Evolutionary conservation across 2,329 filamentous ascomycete genomes (phyloP).

Genomic region (Amylocarpus encephaloides): DNA sequence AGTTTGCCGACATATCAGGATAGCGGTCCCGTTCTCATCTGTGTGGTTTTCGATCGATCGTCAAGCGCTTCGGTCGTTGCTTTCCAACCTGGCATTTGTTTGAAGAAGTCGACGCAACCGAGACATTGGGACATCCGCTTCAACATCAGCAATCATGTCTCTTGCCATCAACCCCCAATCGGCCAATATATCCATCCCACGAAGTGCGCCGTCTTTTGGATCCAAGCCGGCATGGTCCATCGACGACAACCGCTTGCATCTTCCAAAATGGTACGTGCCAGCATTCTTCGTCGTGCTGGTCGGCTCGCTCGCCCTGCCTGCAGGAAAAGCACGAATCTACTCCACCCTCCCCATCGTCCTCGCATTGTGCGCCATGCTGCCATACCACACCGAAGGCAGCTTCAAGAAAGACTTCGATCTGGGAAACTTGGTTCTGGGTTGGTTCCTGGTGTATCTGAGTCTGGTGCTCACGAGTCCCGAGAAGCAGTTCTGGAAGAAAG

Average conservation of each 20-base stretch:
- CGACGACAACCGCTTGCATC: neutral
- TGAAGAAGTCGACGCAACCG: no score
- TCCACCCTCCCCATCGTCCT: neutral
- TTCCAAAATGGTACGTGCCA: constrained; percentile 1
- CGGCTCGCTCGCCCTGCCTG: neutral
- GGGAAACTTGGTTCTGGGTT: constrained; percentile 1
- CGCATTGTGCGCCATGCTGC: neutral
- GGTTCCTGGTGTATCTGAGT: neutral
- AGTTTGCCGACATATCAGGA: neutral
- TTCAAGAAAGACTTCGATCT: constrained; percentile 1
- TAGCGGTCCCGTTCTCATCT: neutral
- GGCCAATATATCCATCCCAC: neutral
- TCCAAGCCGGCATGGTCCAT: neutral
- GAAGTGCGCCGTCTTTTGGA: neutral
- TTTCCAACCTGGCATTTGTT: neutral
- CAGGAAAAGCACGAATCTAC: neutral
- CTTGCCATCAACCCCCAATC: neutral
- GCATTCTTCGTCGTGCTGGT: neutral
- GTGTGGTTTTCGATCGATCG: neutral
- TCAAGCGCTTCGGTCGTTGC: no score
- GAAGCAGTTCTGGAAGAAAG: neutral
- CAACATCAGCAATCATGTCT: neutral
- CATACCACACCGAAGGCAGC: neutral
- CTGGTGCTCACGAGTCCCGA: neutral
- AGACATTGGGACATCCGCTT: no score